Conservation (phyloP, 2,329 filamentous ascomycete species). For the Xylariaceae sp. region DNA sequence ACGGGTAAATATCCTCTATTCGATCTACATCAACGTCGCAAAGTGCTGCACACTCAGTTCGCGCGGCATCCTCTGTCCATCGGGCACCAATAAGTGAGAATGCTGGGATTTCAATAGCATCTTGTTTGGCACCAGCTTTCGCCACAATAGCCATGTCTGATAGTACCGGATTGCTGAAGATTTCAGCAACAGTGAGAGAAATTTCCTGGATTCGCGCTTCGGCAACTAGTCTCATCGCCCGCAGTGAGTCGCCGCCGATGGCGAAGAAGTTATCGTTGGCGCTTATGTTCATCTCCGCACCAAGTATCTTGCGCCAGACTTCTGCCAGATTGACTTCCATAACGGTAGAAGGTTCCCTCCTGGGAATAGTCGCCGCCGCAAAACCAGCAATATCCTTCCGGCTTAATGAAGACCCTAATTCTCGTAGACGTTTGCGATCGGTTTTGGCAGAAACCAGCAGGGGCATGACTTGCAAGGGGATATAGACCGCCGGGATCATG, state of each 20-base stretch:
- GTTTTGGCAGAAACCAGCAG: constrained; percentile 57
- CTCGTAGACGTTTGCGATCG: constrained; percentile 56
- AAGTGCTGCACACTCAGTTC: constrained; percentile 47
- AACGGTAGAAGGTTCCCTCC: constrained; percentile 47
- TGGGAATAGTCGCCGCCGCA: constrained; percentile 40
- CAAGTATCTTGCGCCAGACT: constrained; percentile 49
- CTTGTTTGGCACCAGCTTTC: constrained; percentile 36
- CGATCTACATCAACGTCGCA: constrained; percentile 46
- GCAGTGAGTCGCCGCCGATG: constrained; percentile 54
- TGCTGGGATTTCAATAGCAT: constrained; percentile 38
- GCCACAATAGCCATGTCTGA: constrained; percentile 51
- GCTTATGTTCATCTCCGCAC: constrained; percentile 41
- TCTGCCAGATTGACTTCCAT: constrained; percentile 47
- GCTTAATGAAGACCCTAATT: constrained; percentile 51
- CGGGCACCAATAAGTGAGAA: constrained; percentile 50
- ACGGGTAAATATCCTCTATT: constrained; percentile 61
- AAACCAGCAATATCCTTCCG: constrained; percentile 49
- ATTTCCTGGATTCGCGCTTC: constrained; percentile 49
- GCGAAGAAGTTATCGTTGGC: constrained; percentile 44
- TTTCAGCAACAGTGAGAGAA: constrained; percentile 51
- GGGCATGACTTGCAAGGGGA: constrained; percentile 54
- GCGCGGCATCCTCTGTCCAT: constrained; percentile 46
- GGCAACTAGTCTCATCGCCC: constrained; percentile 59
- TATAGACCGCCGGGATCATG: constrained; percentile 57
- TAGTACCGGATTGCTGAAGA: constrained; percentile 54